Conservation (phyloP, 306 rosid genomes). For the Fagus crenata region DNA sequence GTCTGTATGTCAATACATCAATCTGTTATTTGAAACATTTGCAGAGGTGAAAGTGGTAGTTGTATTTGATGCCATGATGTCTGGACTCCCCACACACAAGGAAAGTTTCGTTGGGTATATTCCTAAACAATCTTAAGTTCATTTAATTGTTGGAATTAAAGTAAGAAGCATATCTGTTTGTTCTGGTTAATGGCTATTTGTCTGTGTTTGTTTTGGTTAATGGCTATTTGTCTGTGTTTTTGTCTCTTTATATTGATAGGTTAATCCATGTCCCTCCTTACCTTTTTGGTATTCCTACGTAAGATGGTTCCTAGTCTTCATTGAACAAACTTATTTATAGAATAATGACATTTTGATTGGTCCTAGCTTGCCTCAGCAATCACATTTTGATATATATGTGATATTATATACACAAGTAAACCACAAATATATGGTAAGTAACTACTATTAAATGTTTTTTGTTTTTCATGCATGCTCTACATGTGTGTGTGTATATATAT, state of each 20-base stretch:
- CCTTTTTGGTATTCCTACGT: not conserved
- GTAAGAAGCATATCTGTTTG: not conserved
- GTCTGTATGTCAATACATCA: not conserved
- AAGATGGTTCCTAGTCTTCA: not conserved
- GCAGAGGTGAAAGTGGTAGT: constrained; percentile 87
- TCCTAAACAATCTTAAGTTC: not conserved
- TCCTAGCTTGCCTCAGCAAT: not conserved
- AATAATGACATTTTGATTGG: not conserved
- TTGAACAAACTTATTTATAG: not conserved
- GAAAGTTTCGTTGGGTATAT: constrained; percentile 69
- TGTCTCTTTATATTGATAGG: not conserved
- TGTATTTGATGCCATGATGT: constrained; percentile 93
- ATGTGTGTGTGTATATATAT: not conserved
- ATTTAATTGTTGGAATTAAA: not conserved
- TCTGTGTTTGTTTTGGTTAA: not conserved
- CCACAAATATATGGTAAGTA: not conserved
- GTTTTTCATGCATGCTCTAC: not conserved
- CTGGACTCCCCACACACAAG: constrained; percentile 86
- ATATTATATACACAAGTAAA: not conserved
- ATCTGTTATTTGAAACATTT: constrained; percentile 29
- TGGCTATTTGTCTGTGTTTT: not conserved
- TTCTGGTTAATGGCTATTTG: no score
- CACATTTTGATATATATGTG: not conserved
- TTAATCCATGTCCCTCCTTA: not conserved
- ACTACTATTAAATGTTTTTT: not conserved